Base-by-base conservation (phyloP, 495 filamentous ascomycete species). In the Aspergillus leporis region DNA sequence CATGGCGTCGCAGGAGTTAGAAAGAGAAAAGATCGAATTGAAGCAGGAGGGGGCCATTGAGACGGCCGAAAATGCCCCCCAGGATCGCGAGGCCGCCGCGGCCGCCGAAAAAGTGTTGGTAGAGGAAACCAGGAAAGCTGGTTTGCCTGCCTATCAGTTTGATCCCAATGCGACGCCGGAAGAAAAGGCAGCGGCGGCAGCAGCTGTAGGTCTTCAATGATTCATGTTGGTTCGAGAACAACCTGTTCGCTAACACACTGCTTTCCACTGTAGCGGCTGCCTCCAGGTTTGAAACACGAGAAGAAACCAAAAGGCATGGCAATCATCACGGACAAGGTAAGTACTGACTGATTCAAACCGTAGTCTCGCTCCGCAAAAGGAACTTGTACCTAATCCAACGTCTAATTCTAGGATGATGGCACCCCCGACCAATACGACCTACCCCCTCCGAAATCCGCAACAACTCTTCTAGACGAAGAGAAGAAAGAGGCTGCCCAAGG, bases 141-240 rank as follows among this genome's bases (percentile, higher is more conserved):
- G 94, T 21, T 82, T 85, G 4, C 78, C 85, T 9, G 93, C 91
- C 53, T 92, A 87, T 70, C 85, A 88, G 65, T 98, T 97, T 75
- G 81, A 98, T 69, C 91, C 94, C 3, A 69, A 97, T 78, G 92
- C 93, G 25, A 86, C 82, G 19, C 83, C 90, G 0, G 90, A 91
- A 71, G 83, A 93, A 67, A 98, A 98, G 77, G 86, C 83, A 49
- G 88, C 88, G 23, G 87, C 89, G 60, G 87, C 88, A 5, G 80
- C 81, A 81, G 83, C 87, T 61, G 94, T 97, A 83, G 55, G 88
- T 83, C 28, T 30, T 51, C n/a, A 8, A 9, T 25, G 22, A 7
- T 16, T 3, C 9, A 13, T 43, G 9, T 19, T n/a, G 12, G 2
- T 9, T 21, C 16, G 8, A 46, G 5, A 21, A 14, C 55, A 36